phyloP scores from a whole-genome alignment of 768 basidiomycete genomes.

The Steccherinum ochraceum region DNA sequence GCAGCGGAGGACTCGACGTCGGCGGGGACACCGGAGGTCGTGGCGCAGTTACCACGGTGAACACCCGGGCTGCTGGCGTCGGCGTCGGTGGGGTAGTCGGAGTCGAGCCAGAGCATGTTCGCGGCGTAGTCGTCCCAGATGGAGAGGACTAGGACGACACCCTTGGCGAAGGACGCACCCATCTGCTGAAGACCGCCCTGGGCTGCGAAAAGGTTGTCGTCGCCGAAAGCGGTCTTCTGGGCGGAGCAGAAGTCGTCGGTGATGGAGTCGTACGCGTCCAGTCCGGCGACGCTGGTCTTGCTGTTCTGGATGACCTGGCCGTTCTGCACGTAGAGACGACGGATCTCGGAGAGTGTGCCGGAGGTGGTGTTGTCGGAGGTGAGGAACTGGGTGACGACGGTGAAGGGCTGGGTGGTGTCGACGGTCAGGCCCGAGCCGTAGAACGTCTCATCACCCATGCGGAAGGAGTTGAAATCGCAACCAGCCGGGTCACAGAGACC shows the following conservation, averaged over 20 bases:
- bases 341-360: slow-evolving; percentile 47
- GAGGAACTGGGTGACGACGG: slow-evolving; percentile 55
- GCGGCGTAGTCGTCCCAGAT: slow-evolving; percentile 52
- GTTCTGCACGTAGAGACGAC: slow-evolving; percentile 49
- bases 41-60: slow-evolving; percentile 44
- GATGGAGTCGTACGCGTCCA: slow-evolving; percentile 38
- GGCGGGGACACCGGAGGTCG: slow-evolving; percentile 37
- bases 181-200: slow-evolving; percentile 35
- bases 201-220: slow-evolving; percentile 34
- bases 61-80: slow-evolving; percentile 32
- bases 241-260: slow-evolving; percentile 41
- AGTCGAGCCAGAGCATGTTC: slow-evolving; percentile 24
- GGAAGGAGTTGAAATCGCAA: slow-evolving; percentile 60
- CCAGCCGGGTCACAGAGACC: slow-evolving; percentile 50
- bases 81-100: slow-evolving; percentile 19
- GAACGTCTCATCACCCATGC: slow-evolving; percentile 43
- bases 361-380: slow-evolving; percentile 37
- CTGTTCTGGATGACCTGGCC: slow-evolving; percentile 47
- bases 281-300: slow-evolving; percentile 37
- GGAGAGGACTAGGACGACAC: slow-evolving; percentile 43
- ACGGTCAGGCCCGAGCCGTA: slow-evolving; percentile 42
- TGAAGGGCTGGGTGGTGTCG: slow-evolving; percentile 45
- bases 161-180: slow-evolving; percentile 29
- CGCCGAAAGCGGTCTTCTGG: slow-evolving; percentile 39
- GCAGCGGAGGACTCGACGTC: slow-evolving; percentile 35